Base-by-base conservation (phyloP, 2,329 filamentous ascomycete species). In the Aspergillus viridinutans region DNA sequence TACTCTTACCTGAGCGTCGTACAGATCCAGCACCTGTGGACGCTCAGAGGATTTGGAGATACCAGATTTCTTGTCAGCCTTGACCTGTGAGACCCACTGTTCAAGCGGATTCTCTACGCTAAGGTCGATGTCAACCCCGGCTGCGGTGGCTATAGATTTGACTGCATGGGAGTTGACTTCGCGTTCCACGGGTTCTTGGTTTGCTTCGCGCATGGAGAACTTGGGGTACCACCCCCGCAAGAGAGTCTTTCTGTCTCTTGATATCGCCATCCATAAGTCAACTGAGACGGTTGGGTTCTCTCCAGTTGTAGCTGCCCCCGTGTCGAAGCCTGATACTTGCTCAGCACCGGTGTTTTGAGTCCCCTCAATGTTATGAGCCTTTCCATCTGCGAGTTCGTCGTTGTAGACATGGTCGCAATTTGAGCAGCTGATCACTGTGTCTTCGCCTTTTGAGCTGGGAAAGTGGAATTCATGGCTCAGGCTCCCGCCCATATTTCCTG, bases 381-480 rank as follows among this genome's bases (percentile, higher is more conserved):
- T 72, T 0, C 74, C 79, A 60, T 81, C 74, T 12, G 88, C 89
- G n/a, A 96, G 81, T 70, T 99, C 94, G 61, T 96, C 90, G 62
- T 97, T 99, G 57, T 89, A 89, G 0, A 89, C 83, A 69, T 92
- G 90, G 35, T 83, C 80, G 70, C 94, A 99, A 10, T 73, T 76
- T 23, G 77, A 76, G 72, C 94, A 99, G 60, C 80, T 87, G 60
- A 95, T 84, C 40, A 99, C 82, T 1, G 85, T 87, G 67, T 99
- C 94, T 71, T 97, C 94, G 7, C 94, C 94, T 51, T 89, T 86
- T 0, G 83, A 70, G 29, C 87, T 90, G 1, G 88, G 83, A 52
- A 96, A 87, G 70, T 97, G 94, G 70, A 95, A 99, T 68, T 99
- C 94, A 71, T 99, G 94, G 72, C 92, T 97, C 40, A 96, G 76